Percentiles rank a stretch among this genome's conserved stretches.
These are phyloP conservation scores for Globisporangium ultimum DNA, from an alignment of 352 stramenopile genomes.

Conservation along the genomic window DNA sequence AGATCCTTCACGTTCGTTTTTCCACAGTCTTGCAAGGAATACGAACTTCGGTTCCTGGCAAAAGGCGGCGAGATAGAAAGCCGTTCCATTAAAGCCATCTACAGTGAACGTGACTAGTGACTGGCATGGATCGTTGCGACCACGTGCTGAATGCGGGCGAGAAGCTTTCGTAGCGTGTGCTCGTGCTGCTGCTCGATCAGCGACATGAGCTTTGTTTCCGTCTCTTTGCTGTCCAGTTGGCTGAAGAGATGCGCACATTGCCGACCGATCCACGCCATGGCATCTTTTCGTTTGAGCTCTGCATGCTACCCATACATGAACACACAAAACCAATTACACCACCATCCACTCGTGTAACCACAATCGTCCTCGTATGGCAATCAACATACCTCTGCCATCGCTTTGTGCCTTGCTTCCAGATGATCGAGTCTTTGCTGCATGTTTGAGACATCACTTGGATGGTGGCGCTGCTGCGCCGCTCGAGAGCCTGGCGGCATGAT, in stretches of 20 bases:
- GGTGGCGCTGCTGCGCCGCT: background rate
- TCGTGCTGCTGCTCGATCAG: conserved; percentile 34
- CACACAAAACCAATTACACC: background rate
- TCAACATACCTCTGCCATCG: conserved; percentile 23
- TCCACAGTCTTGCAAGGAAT: no score
- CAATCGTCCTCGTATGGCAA: background rate
- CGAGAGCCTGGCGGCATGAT: no score
- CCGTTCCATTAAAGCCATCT: no score
- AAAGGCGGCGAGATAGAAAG: no score
- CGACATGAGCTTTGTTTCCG: conserved; percentile 30
- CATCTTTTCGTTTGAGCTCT: conserved; percentile 35
- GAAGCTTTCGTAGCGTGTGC: conserved; percentile 4
- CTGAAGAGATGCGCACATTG: conserved; percentile 62
- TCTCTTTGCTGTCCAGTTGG: conserved; percentile 59
- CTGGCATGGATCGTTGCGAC: conserved; percentile 1
- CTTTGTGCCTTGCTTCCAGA: conserved; percentile 18
- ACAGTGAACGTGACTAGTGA: background rate
- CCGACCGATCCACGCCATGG: conserved; percentile 49
- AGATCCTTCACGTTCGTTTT: no score
- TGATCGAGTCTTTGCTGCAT: conserved; percentile 25
- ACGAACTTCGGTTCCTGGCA: no score
- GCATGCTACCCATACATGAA: conserved; percentile 18
- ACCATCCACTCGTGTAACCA: background rate
- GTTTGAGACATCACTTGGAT: conserved; percentile 6
- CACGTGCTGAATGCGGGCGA: conserved; percentile 12